Base-by-base conservation (phyloP, 1,284 basidiomycete genomes). In the Papiliotrema nemorosa region DNA sequence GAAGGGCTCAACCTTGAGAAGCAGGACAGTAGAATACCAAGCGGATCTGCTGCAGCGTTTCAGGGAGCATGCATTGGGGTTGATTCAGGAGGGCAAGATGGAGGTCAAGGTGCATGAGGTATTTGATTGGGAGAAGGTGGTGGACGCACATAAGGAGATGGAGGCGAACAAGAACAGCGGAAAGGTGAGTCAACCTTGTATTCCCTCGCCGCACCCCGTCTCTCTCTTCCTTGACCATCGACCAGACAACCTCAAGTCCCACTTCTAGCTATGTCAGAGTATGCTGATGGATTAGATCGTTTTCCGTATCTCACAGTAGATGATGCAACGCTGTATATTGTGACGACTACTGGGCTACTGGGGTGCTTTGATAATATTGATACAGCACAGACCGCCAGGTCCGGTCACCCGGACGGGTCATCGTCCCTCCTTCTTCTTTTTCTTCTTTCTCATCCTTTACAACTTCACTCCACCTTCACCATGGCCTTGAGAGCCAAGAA, bases 1-100 rank as follows among this genome's bases (percentile, higher is more conserved):
- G 49, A 85, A 92, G 72, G 93, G 92, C 21, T 88, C 88, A 13
- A 96, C 90, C 0, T 77, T 97, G 36, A 84, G 92, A 34, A 85
- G 86, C 21, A 82, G 90, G 44, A 81, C 82, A n/a, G 67, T 80
- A 26, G 79, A 82, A 54, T 97, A 97, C 73, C 92, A 97, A 74
- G 78, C 82, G 4, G 79, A 87, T 16, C 78, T 97, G 29, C 82
- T 96, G 44, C 71, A 79, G 42, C 79, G 81, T 79, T 91, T 86
- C 63, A 73, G 77, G 57, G 58, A 72, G 43, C 74, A 80, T 33
- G 78, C 84, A 10, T 75, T 89, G 49, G 70, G 74, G 27, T 78
- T 82, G 58, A 82, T 92, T 55, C 83, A 83, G 9, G 66, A 76
- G 37, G 86, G 85, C 3, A 78, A 79, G 43, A 78, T 93, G 62